Evolutionary conservation across 108 stramenopile genomes (phyloP).

Genomic region (Seminavis robusta): DNA sequence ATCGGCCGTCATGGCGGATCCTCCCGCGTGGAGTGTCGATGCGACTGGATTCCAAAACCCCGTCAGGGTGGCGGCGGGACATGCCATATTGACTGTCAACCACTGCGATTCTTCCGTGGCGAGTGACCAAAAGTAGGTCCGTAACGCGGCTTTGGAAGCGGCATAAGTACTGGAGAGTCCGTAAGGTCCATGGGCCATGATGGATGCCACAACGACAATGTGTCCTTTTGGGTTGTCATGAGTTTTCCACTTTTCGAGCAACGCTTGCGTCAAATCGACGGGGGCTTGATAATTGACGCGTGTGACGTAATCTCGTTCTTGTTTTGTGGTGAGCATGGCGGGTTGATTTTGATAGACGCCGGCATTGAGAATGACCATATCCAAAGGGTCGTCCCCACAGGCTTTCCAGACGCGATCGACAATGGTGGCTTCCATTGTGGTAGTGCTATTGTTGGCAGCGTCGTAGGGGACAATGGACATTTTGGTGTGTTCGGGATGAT

Average conservation of each 20-base stretch:
- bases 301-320: background rate
- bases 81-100: conserved; percentile 26
- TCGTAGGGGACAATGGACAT: conserved; percentile 14
- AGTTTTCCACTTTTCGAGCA: conserved; percentile 8
- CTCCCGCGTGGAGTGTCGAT: background rate
- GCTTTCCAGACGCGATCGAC: background rate
- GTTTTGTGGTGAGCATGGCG: background rate
- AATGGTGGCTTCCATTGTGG: background rate
- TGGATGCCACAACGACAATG: conserved; percentile 21
- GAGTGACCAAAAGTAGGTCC: conserved; percentile 30
- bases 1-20: conserved; percentile 5
- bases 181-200: conserved; percentile 28
- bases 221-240: conserved; percentile 24
- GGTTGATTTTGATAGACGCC: conserved; percentile 14
- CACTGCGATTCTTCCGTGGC: conserved; percentile 19
- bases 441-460: background rate
- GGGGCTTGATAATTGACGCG: conserved; percentile 16
- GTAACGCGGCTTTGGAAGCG: conserved; percentile 27
- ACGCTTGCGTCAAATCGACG: conserved; percentile 1
- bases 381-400: background rate
- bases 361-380: conserved; percentile 8
- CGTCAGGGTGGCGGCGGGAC: conserved; percentile 26
- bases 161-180: conserved; percentile 26
- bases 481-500: background rate
- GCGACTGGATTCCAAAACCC: background rate